These are phyloP conservation scores for Pelargonium cotyledonis DNA, from an alignment of 441 rosid genomes.

Conservation along the genomic window DNA sequence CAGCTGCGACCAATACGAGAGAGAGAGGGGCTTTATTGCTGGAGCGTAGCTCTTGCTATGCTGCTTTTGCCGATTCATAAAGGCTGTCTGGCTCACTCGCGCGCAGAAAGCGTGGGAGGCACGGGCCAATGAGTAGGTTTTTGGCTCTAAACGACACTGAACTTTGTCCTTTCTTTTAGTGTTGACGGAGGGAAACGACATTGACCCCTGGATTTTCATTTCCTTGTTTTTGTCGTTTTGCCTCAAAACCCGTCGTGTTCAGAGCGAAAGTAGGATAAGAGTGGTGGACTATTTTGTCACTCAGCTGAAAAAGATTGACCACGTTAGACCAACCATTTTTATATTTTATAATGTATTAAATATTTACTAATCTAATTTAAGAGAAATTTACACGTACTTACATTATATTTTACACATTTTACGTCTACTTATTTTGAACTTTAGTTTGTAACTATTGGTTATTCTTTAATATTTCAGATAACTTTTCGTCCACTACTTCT, in stretches of 20 bases:
- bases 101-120: constrained; percentile 18
- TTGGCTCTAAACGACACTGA: constrained; percentile 26
- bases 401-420: no score
- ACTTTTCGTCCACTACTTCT: no score
- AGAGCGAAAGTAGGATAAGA: no score
- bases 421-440: no score
- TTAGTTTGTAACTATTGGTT: no score
- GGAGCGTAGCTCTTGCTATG: constrained; percentile 17
- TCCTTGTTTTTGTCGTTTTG: background rate
- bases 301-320: no score
- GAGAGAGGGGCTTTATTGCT: constrained; percentile 25
- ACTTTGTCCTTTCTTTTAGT: background rate
- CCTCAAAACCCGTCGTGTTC: background rate
- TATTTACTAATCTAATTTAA: no score
- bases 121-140: background rate
- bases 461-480: no score
- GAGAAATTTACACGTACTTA: no score
- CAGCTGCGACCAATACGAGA: background rate
- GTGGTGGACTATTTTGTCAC: no score
- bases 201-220: constrained; percentile 6
- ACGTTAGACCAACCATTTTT: no score
- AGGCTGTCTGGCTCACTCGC: constrained; percentile 19
- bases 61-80: constrained; percentile 18
- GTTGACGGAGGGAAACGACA: background rate
- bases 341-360: no score